phyloP scores from a whole-genome alignment of 352 stramenopile genomes.

The Blastocystis sp. region DNA sequence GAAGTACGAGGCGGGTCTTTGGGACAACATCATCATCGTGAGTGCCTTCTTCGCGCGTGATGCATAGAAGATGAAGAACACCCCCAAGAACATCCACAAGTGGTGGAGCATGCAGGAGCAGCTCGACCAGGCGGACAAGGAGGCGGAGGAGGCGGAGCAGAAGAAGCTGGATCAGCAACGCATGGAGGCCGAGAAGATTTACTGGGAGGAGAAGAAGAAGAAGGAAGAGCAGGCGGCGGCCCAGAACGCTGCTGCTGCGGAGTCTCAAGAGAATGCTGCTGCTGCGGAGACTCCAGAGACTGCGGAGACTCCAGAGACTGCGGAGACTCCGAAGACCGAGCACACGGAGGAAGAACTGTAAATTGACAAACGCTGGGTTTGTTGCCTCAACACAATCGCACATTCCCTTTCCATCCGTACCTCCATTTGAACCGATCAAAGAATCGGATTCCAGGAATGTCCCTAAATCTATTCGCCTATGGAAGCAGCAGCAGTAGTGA shows the following conservation, averaged over 20 bases:
- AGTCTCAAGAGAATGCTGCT: not conserved
- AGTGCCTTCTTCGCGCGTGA: not conserved
- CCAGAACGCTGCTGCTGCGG: not conserved
- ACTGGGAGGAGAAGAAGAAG: slow-evolving; percentile 65
- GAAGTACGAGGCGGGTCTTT: slow-evolving; percentile 53
- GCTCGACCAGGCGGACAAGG: slow-evolving; percentile 55
- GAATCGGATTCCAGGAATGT: not conserved
- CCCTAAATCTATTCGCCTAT: not conserved
- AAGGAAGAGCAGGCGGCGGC: slow-evolving; percentile 15
- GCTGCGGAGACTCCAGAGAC: not conserved
- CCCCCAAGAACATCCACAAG: slow-evolving; percentile 59
- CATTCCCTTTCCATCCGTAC: too few relatives aligned
- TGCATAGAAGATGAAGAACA: slow-evolving; percentile 45
- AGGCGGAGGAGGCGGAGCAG: slow-evolving; percentile 48
- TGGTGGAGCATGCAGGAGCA: slow-evolving; percentile 69
- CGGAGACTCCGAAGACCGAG: not conserved
- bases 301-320: not conserved
- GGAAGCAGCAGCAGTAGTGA: not conserved
- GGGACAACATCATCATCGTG: slow-evolving; percentile 66
- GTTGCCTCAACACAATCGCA: not conserved
- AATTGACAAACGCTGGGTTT: not conserved
- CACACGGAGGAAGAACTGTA: not conserved
- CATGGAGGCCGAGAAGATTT: slow-evolving; percentile 17
- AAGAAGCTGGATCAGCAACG: slow-evolving; percentile 44
- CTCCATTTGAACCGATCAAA: too few relatives aligned